Evolutionary conservation across 257 asterid species (phyloP), one percentile per base, ranked within the genome.

Genomic region (Oldenlandia corymbosa): DNA sequence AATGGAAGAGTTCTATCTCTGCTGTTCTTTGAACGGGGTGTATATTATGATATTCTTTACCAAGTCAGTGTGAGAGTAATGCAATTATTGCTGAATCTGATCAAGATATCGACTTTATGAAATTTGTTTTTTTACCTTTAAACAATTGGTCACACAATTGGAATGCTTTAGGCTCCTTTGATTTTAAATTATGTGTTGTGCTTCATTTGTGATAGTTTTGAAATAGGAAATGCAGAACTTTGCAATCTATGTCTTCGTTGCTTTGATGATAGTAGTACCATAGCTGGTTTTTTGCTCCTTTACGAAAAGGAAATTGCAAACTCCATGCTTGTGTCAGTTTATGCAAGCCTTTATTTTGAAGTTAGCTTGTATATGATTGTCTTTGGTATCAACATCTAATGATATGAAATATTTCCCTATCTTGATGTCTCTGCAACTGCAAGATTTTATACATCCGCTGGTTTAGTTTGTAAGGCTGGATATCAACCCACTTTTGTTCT

Each of bases 1-100:
- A 52, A 52, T 63, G 73, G 72, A 63, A 74, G 47, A 18, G 56
- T 71, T 69, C 32, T 63, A 39, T 50, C 58, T 65, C 46, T 69
- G 64, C 24, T 49, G 56, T 63, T 34, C 63, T 53, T 61, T 23
- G 55, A 1, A 20, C 34, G 34, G 13, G 60, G 76, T 74, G 63
- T 59, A 72, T 54, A 82, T 63, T 5, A 36, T 37, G 20, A 1
- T 39, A 17, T 37, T 36, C 14, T 31, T 36, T 60, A 43, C n/a
- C 6, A 14, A 24, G 47, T 55, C 65, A 34, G 24, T 27, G 9
- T 31, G 27, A n/a, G 34, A 27, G 3, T 31, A 21, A 34, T 41
- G 17, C 17, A 26, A 26, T 39, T 30, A 9, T 52, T 52, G 60
- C 32, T 39, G 23, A 32, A 21, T 28, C 1, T 37, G 47, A 28